Percentiles rank a stretch among this genome's conserved stretches.
Evolutionary conservation across 805 yeast species (phyloP).

Genomic region (Metschnikowia henanensis): DNA sequence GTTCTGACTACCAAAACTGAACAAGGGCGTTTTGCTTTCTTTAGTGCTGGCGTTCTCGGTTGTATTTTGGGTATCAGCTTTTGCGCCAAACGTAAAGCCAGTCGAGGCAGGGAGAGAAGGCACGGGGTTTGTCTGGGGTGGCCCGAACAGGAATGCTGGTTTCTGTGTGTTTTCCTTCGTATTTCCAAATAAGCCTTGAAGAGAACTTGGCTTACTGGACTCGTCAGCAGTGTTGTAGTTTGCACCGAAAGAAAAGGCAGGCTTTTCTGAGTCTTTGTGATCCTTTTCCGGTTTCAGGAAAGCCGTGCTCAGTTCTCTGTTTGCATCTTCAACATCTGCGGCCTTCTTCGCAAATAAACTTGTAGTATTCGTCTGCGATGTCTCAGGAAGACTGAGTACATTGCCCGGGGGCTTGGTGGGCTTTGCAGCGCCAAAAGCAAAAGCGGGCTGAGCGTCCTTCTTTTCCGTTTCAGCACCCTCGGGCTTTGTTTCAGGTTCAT

Average conservation of each 20-base stretch:
- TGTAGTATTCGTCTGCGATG: not conserved
- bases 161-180: not conserved
- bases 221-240: not conserved
- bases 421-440: not conserved
- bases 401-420: not conserved
- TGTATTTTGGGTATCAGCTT: not conserved
- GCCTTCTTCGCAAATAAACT: not conserved
- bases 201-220: not conserved
- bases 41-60: not conserved
- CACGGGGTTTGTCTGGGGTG: not conserved
- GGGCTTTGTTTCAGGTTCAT: not conserved
- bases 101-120: not conserved
- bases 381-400: too few relatives aligned
- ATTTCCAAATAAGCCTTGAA: not conserved
- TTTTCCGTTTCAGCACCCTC: not conserved
- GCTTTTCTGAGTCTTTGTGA: not conserved
- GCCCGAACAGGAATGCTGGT: slow-evolving; percentile 4
- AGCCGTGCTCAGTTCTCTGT: not conserved
- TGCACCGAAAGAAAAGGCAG: slow-evolving; percentile 2
- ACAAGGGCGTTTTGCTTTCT: not conserved
- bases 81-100: not conserved
- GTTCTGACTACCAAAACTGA: not conserved
- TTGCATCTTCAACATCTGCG: not conserved
- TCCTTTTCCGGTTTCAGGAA: not conserved
- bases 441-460: not conserved